Evolutionary conservation across 2,329 filamentous ascomycete genomes (phyloP).

Genomic region (Fusarium brachygibbosum): DNA sequence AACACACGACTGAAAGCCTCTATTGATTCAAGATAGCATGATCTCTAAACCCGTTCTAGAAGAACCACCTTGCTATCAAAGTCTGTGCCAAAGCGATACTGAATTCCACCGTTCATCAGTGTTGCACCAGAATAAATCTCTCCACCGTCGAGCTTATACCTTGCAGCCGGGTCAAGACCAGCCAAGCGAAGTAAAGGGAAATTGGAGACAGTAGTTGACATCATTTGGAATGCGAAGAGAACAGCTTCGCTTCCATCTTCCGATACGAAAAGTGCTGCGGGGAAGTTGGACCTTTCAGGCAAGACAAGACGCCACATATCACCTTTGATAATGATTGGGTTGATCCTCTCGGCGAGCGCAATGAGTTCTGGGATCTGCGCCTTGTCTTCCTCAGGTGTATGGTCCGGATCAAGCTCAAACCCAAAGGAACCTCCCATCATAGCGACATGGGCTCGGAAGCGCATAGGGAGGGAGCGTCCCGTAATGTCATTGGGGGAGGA

Average conservation of each 20-base stretch:
- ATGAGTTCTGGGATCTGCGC: conserved; percentile 68
- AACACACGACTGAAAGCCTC: neutral
- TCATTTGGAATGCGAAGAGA: conserved; percentile 72
- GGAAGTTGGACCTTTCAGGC: conserved; percentile 72
- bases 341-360: conserved; percentile 66
- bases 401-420: conserved; percentile 70
- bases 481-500: conserved; percentile 71
- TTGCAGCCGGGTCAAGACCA: conserved; percentile 67
- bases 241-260: conserved; percentile 64
- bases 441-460: conserved; percentile 74
- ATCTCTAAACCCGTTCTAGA: conserved; percentile 55
- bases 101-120: conserved; percentile 73
- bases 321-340: conserved; percentile 70
- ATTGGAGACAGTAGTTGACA: conserved; percentile 64
- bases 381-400: conserved; percentile 65
- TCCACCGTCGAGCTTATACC: conserved; percentile 67
- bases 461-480: conserved; percentile 66
- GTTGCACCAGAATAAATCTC: conserved; percentile 68
- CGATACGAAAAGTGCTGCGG: conserved; percentile 71
- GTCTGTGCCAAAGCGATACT: conserved; percentile 65
- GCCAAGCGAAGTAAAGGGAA: conserved; percentile 67
- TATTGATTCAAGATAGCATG: fast-evolving
- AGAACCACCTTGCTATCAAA: conserved; percentile 71
- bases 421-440: conserved; percentile 78
- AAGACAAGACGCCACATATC: conserved; percentile 71